Conservation (phyloP, 2,329 filamentous ascomycete genomes). For the Ophiostoma angusticollis region DNA sequence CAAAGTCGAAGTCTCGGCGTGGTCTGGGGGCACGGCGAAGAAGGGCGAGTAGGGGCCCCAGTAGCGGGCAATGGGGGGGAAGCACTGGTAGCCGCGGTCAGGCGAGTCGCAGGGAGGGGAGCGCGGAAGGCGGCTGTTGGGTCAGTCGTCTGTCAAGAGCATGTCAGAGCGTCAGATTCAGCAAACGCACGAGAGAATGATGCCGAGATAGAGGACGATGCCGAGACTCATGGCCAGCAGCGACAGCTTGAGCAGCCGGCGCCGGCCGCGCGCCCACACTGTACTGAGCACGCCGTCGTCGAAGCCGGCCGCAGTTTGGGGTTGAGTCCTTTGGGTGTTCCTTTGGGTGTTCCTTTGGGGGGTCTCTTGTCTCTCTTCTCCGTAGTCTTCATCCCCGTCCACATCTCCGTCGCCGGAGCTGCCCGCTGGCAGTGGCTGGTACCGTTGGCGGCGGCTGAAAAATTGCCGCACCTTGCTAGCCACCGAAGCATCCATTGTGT, state of each 20-base stretch:
- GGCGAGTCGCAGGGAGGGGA: constrained; percentile 36
- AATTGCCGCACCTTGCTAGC: too few relatives aligned
- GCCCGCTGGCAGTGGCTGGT: too few relatives aligned
- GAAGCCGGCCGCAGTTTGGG: too few relatives aligned
- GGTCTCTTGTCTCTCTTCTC: too few relatives aligned
- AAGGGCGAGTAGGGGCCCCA: constrained; percentile 89
- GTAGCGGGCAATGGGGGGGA: constrained; percentile 45
- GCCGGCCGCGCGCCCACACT: constrained; percentile 9
- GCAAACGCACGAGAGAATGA: constrained; percentile 15
- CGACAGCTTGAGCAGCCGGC: constrained; percentile 14
- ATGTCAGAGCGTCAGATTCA: too few relatives aligned
- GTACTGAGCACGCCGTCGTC: constrained; percentile 4
- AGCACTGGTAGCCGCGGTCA: constrained; percentile 49
- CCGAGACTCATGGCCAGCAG: constrained; percentile 15
- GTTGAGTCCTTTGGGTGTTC: too few relatives aligned
- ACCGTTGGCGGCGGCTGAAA: too few relatives aligned
- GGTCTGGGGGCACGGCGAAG: constrained; percentile 30
- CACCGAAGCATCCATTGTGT: too few relatives aligned
- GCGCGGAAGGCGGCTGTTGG: neutral
- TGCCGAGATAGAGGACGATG: constrained; percentile 15
- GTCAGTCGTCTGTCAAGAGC: too few relatives aligned
- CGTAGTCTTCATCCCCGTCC: too few relatives aligned
- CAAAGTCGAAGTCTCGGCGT: neutral
- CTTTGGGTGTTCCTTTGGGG: too few relatives aligned
- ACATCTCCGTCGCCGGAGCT: too few relatives aligned